Base-by-base conservation (phyloP, 345 rosid species). In the Excoecaria agallocha region DNA sequence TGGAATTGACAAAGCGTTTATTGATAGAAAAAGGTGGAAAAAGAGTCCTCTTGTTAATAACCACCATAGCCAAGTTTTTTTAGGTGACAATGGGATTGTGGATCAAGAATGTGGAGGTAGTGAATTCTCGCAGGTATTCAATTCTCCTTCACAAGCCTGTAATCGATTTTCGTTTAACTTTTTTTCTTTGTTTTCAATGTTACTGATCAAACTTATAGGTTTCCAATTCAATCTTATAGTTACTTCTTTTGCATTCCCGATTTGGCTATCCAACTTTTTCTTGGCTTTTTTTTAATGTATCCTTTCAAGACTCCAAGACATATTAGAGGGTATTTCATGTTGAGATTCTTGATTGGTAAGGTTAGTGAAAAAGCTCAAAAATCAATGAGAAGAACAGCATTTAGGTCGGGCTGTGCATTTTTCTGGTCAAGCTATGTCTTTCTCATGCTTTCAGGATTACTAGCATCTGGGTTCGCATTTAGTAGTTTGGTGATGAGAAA, bases 371-470 rank as follows among this genome's bases (percentile, higher is more conserved):
- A 75, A 59, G 71, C 77, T 19, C 60, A 72, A 45, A 66, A 50
- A 45, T 65, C 68, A 10, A 38, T 58, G 17, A 24, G 68, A 17
- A 67, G 38, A 10, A 30, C 57, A 39, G 74, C 57, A 12, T 17
- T 69, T 69, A 79, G 72, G 65, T 56, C 72, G 38, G 79, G 69
- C 0, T 58, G n/a, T 39, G 87, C 77, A 65, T n/a, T 71, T 12
- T 67, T 85, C 54, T 77, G 79, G 75, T 78, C 81, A 66, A 68
- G 64, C 41, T 78, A 73, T 76, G 73, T 69, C 12, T 74, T 74
- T 52, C 22, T 74, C 16, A 25, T 76, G 78, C 78, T 80, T 38
- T 2, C 74, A 6, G 84, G 79, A 49, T 67, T 82, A 71, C 55
- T 80, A 49, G 63, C 51, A 0, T 76, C 59, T 35, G 79, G 84